Percentiles rank a stretch among this genome's conserved stretches.
Conservation (phyloP, 129 eudicot genomes). For the Heracleum sosnowskyi region DNA sequence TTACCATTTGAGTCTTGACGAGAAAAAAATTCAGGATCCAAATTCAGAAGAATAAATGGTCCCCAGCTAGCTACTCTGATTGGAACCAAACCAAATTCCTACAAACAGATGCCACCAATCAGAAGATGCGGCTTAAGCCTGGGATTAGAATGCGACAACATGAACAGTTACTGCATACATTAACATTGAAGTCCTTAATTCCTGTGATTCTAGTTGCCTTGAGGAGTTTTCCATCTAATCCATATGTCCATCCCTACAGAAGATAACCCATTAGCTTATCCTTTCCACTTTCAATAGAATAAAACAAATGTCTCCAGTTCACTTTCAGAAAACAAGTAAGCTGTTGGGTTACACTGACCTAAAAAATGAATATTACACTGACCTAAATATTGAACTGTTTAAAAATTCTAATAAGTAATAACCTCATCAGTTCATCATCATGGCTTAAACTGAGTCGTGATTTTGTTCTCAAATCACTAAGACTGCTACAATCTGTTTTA, state of each 20-base stretch:
- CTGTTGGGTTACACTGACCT: slow-evolving; percentile 4
- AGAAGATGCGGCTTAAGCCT: not conserved
- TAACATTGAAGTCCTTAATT: slow-evolving; percentile 61
- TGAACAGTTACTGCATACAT: slow-evolving; percentile 31
- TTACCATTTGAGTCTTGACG: slow-evolving; percentile 19
- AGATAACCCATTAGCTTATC: not conserved
- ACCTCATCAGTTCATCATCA: not conserved
- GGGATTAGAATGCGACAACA: not conserved
- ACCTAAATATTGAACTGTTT: not conserved
- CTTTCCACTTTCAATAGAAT: not conserved
- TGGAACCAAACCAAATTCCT: slow-evolving; percentile 92
- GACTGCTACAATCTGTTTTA: no score
- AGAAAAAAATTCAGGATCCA: slow-evolving; percentile 23
- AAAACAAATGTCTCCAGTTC: not conserved
- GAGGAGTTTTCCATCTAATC: slow-evolving; percentile 65
- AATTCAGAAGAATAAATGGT: slow-evolving; percentile 69
- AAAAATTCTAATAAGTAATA: not conserved
- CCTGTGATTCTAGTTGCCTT: slow-evolving; percentile 84
- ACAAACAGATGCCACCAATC: slow-evolving; percentile 8
- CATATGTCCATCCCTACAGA: slow-evolving; percentile 90
- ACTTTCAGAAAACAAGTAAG: not conserved
- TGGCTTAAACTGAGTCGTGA: not conserved
- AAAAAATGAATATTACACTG: not conserved
- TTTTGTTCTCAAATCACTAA: not conserved
- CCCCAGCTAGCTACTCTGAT: slow-evolving; percentile 75